Conservation (phyloP, 257 asterid species). For the Solanum pinnatisectum region DNA sequence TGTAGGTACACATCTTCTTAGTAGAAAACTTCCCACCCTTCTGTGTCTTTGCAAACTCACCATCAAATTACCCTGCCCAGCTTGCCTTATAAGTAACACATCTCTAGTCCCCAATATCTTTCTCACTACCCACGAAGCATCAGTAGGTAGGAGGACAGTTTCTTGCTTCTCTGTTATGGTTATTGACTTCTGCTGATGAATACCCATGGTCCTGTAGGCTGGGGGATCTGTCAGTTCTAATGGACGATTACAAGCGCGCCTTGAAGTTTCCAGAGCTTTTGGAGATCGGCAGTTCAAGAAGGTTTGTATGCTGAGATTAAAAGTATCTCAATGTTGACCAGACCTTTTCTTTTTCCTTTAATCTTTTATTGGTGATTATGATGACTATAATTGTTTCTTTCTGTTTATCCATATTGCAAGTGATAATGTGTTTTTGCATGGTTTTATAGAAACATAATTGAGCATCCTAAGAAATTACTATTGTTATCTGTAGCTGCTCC, state of each 20-base stretch:
- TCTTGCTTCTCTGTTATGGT: neutral
- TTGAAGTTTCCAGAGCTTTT: slow-evolving; percentile 94
- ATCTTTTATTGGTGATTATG: neutral
- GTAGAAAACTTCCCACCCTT: too few species aligned
- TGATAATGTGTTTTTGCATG: neutral
- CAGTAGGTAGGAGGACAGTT: too few species aligned
- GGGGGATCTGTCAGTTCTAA: slow-evolving; percentile 86
- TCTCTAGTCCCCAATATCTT: too few species aligned
- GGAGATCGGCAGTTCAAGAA: slow-evolving; percentile 92
- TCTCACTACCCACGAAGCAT: too few species aligned
- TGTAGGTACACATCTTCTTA: too few species aligned
- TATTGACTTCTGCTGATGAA: slow-evolving; percentile 1
- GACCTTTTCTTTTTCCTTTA: neutral
- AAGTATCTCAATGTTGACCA: neutral
- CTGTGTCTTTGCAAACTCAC: too few species aligned
- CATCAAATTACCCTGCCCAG: too few species aligned
- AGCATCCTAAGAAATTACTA: neutral
- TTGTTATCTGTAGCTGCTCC: neutral
- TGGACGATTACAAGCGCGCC: slow-evolving; percentile 87
- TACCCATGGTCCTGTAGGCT: slow-evolving; percentile 36
- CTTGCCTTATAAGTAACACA: too few species aligned
- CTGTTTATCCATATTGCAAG: neutral
- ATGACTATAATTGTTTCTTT: neutral
- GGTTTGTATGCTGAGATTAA: slow-evolving; percentile 21
- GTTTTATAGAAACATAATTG: neutral